These are phyloP conservation scores for Zelopaecilomyces penicillatus DNA, from an alignment of 2,329 filamentous ascomycete species.

Conservation along the genomic window DNA sequence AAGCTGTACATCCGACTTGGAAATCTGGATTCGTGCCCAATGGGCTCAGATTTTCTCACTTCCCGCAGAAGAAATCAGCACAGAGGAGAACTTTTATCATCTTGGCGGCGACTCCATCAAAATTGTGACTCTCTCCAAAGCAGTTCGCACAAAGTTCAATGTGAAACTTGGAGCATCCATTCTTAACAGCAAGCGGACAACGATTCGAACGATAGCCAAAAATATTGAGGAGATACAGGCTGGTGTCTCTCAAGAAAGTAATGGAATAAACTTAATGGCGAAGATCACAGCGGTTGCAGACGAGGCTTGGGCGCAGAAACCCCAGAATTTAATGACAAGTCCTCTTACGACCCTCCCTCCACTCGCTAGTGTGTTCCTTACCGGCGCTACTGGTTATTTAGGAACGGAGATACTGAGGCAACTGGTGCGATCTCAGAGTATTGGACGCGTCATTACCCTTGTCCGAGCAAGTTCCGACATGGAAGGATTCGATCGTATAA, in stretches of 20 bases:
- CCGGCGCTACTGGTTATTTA: slow-evolving; percentile 13
- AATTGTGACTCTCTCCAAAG: slow-evolving; percentile 11
- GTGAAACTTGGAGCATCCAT: slow-evolving; percentile 11
- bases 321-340: neutral
- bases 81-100: slow-evolving; percentile 14
- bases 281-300: slow-evolving; percentile 1
- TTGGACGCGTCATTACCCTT: slow-evolving; percentile 2
- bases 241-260: neutral
- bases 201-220: slow-evolving; percentile 10
- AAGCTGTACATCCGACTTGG: slow-evolving; percentile 1
- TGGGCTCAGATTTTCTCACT: slow-evolving; percentile 6
- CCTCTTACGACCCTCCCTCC: slow-evolving; percentile 1
- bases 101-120: slow-evolving; percentile 15
- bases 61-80: slow-evolving; percentile 7
- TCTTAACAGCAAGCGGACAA: slow-evolving; percentile 13
- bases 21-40: slow-evolving; percentile 2
- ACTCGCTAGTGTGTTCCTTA: slow-evolving; percentile 9
- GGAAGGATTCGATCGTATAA: slow-evolving; percentile 3
- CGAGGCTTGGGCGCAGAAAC: neutral
- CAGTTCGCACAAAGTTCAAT: slow-evolving; percentile 7
- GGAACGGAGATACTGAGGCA: slow-evolving; percentile 7
- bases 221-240: slow-evolving; percentile 5
- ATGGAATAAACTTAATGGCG: neutral
- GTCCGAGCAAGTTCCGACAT: slow-evolving; percentile 1
- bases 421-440: slow-evolving; percentile 1